A percentile compares a stretch with the other conserved stretches of the same genome.
Conservation (phyloP, 2,329 filamentous ascomycete species). For the Ascochyta koolunga region DNA sequence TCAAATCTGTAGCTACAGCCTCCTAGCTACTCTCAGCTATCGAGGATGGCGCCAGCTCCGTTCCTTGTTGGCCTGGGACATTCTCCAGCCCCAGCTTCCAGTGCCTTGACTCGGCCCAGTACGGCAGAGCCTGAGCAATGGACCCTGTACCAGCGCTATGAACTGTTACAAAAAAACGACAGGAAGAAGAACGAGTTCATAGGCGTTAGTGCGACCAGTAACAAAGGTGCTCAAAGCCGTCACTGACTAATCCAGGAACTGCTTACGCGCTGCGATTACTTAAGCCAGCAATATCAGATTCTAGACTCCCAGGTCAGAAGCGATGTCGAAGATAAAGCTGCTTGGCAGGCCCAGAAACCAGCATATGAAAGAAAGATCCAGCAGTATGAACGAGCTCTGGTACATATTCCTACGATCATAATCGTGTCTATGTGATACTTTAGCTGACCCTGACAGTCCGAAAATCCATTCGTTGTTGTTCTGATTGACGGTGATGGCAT, state of each 20-base stretch:
- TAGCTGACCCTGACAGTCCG: slow-evolving; percentile 13
- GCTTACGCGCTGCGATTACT: slow-evolving; percentile 48
- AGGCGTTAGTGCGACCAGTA: slow-evolving; percentile 27
- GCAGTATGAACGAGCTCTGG: slow-evolving; percentile 33
- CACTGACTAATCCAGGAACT: slow-evolving; percentile 44
- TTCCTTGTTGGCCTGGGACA: slow-evolving; percentile 18
- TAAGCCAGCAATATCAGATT: slow-evolving; percentile 40
- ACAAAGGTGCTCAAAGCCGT: not conserved
- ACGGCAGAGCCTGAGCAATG: slow-evolving; percentile 13
- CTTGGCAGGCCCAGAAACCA: slow-evolving; percentile 31
- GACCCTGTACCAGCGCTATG: slow-evolving; percentile 38
- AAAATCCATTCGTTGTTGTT: slow-evolving; percentile 60
- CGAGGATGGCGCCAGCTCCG: slow-evolving; percentile 23
- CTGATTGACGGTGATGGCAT: slow-evolving; percentile 63
- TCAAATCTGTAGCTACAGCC: not conserved
- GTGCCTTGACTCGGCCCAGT: not conserved
- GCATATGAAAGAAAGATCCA: slow-evolving; percentile 24
- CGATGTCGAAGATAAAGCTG: slow-evolving; percentile 28
- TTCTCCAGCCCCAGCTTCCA: slow-evolving; percentile 1
- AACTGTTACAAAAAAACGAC: slow-evolving; percentile 39
- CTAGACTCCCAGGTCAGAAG: slow-evolving; percentile 32
- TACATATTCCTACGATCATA: slow-evolving; percentile 14
- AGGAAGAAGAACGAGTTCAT: slow-evolving; percentile 42
- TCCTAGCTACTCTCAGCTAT: not conserved
- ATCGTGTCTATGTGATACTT: no score